These are phyloP conservation scores for Phialocephala sp. DNA, from an alignment of 2,329 filamentous ascomycete species.

Conservation along the genomic window DNA sequence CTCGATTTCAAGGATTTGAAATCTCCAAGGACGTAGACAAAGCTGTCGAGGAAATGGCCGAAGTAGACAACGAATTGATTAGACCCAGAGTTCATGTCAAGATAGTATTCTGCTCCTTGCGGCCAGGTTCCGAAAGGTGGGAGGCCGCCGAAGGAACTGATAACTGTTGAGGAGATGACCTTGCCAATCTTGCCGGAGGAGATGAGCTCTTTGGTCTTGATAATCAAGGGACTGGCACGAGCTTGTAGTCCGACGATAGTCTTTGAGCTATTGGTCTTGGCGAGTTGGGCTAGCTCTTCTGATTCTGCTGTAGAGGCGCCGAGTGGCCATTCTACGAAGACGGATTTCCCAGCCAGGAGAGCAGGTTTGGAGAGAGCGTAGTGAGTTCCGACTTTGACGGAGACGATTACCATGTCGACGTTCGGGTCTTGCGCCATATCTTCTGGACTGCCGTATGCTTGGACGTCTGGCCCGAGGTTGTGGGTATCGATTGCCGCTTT, in stretches of 20 bases:
- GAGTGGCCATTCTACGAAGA: slow-evolving; percentile 58
- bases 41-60: slow-evolving; percentile 33
- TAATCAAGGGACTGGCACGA: slow-evolving; percentile 46
- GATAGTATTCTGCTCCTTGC: slow-evolving; percentile 26
- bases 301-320: slow-evolving; percentile 48
- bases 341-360: slow-evolving; percentile 52
- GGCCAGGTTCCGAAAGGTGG: not conserved
- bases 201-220: slow-evolving; percentile 51
- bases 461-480: slow-evolving; percentile 45
- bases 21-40: slow-evolving; percentile 43
- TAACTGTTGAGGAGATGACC: slow-evolving; percentile 37
- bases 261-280: slow-evolving; percentile 47
- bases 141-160: not conserved
- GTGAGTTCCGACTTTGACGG: slow-evolving; percentile 51
- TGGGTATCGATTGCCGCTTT: slow-evolving; percentile 48
- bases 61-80: slow-evolving; percentile 25
- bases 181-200: slow-evolving; percentile 50
- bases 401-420: slow-evolving; percentile 54
- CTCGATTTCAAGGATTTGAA: slow-evolving; percentile 40
- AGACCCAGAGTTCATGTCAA: slow-evolving; percentile 25
- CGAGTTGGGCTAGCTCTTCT: slow-evolving; percentile 49
- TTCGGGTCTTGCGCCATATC: slow-evolving; percentile 52
- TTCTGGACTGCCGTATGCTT: slow-evolving; percentile 49
- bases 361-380: slow-evolving; percentile 49
- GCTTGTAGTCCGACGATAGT: slow-evolving; percentile 56